Conservation (phyloP, 2,329 filamentous ascomycete species). For the Beauveria australis region DNA sequence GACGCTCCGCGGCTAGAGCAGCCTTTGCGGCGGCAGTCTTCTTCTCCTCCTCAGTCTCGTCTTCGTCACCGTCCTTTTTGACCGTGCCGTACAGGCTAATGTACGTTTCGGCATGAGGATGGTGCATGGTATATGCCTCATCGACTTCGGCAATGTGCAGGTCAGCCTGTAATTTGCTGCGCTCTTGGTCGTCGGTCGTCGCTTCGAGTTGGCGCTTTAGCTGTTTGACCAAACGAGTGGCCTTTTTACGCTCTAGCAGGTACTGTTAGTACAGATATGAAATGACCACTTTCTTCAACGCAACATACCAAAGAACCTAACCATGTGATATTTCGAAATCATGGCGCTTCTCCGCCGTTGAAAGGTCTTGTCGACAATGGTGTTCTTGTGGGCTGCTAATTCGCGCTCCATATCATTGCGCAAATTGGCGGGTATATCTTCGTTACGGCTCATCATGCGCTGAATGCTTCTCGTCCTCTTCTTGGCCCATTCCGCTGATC, state of each 20-base stretch:
- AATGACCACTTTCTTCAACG: neutral
- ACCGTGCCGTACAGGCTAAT: slow-evolving; percentile 49
- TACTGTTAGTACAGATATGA: neutral
- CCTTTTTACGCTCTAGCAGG: slow-evolving; percentile 62
- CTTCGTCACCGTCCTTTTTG: slow-evolving; percentile 27
- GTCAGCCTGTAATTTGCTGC: slow-evolving; percentile 42
- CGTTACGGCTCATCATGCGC: slow-evolving; percentile 52
- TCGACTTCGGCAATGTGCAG: slow-evolving; percentile 67
- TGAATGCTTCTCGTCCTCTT: slow-evolving; percentile 64
- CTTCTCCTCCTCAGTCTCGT: slow-evolving; percentile 27
- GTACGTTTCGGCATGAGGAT: slow-evolving; percentile 63
- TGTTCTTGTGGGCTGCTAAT: slow-evolving; percentile 55
- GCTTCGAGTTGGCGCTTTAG: slow-evolving; percentile 49
- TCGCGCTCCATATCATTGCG: slow-evolving; percentile 65
- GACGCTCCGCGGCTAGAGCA: slow-evolving; percentile 37
- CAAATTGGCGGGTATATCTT: slow-evolving; percentile 59
- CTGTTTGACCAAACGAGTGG: slow-evolving; percentile 57
- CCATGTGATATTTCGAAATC: slow-evolving; percentile 75
- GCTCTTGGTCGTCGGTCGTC: slow-evolving; percentile 42
- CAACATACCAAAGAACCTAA: slow-evolving; percentile 68
- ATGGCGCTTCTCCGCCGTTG: slow-evolving; percentile 59
- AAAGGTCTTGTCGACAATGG: slow-evolving; percentile 50
- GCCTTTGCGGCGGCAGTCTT: slow-evolving; percentile 34
- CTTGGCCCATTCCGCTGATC: slow-evolving; percentile 54
- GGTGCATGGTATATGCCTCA: slow-evolving; percentile 65